Evolutionary conservation across 106 monocot genomes (phyloP).

Genomic region (Dioscorea dumetorum): DNA sequence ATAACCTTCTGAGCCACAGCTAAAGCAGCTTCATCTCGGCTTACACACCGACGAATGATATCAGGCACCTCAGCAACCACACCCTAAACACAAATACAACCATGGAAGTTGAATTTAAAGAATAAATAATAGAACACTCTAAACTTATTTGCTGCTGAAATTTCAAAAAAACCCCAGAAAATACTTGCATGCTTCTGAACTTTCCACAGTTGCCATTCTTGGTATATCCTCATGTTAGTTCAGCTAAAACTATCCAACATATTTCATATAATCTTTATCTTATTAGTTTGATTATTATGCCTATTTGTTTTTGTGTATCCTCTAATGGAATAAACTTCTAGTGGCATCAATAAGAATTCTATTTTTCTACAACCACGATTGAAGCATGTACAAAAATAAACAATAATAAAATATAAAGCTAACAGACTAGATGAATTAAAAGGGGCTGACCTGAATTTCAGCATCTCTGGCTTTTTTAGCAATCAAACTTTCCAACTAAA

Average conservation of each 20-base stretch:
- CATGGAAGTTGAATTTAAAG: neutral
- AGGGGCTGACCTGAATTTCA: slow-evolving; percentile 67
- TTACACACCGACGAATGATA: slow-evolving; percentile 73
- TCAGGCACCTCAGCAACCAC: slow-evolving; percentile 83
- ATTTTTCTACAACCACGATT: neutral
- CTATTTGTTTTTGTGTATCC: too few relatives aligned
- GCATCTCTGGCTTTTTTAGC: slow-evolving; percentile 63
- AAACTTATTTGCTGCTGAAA: too few relatives aligned
- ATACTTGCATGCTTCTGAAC: too few relatives aligned
- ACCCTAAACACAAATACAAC: slow-evolving; percentile 33
- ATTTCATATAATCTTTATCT: too few relatives aligned
- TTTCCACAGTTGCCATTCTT: too few relatives aligned
- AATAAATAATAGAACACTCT: too few relatives aligned
- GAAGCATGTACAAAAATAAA: neutral
- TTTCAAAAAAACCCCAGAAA: neutral
- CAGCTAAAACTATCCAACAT: too few relatives aligned
- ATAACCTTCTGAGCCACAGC: slow-evolving; percentile 89
- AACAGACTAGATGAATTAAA: neutral
- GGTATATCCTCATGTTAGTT: too few relatives aligned
- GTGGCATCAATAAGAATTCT: too few relatives aligned
- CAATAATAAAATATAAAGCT: neutral
- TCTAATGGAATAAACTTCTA: too few relatives aligned
- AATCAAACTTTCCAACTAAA: slow-evolving; percentile 68
- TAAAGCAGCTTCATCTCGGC: slow-evolving; percentile 84
- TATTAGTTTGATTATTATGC: too few relatives aligned